Percentiles rank a stretch among this genome's conserved stretches.
Evolutionary conservation across 2,329 filamentous ascomycete genomes (phyloP).

Genomic region (Whalleya microplaca): DNA sequence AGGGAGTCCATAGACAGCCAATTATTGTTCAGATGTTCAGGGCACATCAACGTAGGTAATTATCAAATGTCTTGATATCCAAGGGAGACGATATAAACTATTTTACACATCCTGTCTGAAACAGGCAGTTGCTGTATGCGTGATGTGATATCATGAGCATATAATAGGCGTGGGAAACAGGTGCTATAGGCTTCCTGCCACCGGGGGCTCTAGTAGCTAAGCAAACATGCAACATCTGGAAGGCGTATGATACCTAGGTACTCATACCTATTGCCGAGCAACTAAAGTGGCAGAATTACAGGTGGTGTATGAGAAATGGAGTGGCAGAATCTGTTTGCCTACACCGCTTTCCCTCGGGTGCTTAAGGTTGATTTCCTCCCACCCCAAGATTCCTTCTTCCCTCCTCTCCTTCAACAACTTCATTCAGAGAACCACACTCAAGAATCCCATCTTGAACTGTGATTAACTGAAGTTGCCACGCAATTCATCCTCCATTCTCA

Average conservation of each 20-base stretch:
- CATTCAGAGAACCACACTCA: neutral
- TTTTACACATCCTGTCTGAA: too few relatives aligned
- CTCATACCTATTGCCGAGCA: neutral
- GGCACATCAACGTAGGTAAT: too few relatives aligned
- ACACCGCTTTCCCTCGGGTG: neutral
- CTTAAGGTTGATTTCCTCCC: neutral
- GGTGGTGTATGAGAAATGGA: neutral
- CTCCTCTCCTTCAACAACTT: constrained; percentile 4
- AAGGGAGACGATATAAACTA: too few relatives aligned
- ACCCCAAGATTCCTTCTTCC: neutral
- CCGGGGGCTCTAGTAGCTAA: neutral
- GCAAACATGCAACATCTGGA: neutral
- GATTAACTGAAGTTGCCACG: too few relatives aligned
- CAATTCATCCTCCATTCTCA: too few relatives aligned
- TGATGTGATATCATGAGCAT: too few relatives aligned
- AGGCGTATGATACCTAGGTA: neutral
- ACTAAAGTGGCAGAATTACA: neutral
- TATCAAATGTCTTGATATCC: too few relatives aligned
- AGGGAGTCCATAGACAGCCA: too few relatives aligned
- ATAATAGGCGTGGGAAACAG: too few relatives aligned
- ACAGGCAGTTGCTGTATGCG: too few relatives aligned
- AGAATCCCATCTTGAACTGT: neutral
- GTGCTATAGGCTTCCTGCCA: too few relatives aligned
- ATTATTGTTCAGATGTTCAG: too few relatives aligned
- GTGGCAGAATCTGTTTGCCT: neutral